A percentile compares a stretch with the other conserved stretches of the same genome.
Conservation (phyloP, 495 filamentous ascomycete species). For the Chaetomidium leptoderma region DNA sequence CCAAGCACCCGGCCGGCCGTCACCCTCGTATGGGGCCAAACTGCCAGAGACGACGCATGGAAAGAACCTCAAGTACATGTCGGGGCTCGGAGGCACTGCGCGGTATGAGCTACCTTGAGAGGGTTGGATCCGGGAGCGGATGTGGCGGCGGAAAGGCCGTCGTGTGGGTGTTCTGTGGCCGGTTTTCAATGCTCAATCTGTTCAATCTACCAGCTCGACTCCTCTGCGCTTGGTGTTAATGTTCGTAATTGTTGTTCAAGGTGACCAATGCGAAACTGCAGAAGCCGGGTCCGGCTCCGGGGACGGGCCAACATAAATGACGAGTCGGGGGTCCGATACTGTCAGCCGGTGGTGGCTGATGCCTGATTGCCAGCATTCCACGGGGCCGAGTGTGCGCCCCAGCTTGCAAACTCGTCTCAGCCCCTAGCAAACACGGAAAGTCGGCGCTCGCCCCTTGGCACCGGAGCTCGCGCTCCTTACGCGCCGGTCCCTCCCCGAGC, state of each 20-base stretch:
- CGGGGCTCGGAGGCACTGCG: neutral
- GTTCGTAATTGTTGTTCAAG: neutral
- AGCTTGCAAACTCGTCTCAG: too few relatives aligned
- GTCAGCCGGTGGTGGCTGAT: too few relatives aligned
- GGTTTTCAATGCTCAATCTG: neutral
- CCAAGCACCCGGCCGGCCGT: neutral
- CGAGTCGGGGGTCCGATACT: too few relatives aligned
- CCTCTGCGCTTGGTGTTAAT: neutral
- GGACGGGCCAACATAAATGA: neutral
- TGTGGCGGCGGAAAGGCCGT: neutral
- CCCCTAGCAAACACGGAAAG: too few relatives aligned
- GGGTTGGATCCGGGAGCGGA: neutral
- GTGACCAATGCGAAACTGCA: too few relatives aligned
- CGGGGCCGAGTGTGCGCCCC: too few relatives aligned
- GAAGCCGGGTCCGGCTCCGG: too few relatives aligned
- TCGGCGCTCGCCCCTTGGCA: conserved; percentile 8
- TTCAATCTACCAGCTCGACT: neutral
- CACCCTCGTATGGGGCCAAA: neutral
- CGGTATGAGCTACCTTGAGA: neutral
- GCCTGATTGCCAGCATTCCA: too few relatives aligned
- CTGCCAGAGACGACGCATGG: neutral
- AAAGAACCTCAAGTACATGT: neutral
- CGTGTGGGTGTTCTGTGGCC: neutral
- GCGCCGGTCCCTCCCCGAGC: neutral
- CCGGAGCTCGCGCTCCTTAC: conserved; percentile 18